Conservation (phyloP, 2,329 filamentous ascomycete genomes). For the Fusarium dlaminii region DNA sequence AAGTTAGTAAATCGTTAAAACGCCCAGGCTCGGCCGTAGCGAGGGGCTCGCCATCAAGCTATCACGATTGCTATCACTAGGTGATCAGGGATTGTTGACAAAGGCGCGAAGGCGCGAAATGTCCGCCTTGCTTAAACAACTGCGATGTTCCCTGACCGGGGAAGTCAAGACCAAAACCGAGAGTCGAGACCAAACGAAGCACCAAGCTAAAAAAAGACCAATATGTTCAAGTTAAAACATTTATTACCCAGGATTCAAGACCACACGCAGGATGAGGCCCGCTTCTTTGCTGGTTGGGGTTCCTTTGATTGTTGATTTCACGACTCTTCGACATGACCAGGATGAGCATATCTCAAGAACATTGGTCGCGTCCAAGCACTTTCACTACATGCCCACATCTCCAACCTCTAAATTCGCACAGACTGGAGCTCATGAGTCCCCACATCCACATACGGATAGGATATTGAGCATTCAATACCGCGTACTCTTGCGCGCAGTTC, state of each 20-base stretch:
- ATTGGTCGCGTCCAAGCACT: slow-evolving; percentile 17
- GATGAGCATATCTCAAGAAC: slow-evolving; percentile 12
- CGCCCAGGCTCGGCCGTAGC: slow-evolving; percentile 18
- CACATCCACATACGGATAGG: neutral
- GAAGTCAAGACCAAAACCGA: slow-evolving; percentile 13
- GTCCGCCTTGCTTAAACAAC: slow-evolving; percentile 16
- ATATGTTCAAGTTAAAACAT: slow-evolving; percentile 26
- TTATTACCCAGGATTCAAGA: slow-evolving; percentile 18
- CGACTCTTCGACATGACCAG: slow-evolving; percentile 25
- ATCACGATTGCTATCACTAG: slow-evolving; percentile 1
- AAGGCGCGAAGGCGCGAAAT: slow-evolving; percentile 31
- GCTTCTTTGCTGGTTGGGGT: slow-evolving; percentile 20
- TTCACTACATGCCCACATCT: slow-evolving; percentile 23
- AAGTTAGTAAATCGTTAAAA: slow-evolving; percentile 2
- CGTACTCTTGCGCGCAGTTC: slow-evolving; percentile 27
- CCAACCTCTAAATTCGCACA: slow-evolving; percentile 30
- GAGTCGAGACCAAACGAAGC: slow-evolving; percentile 25
- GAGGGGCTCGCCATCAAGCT: slow-evolving; percentile 20
- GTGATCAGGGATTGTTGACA: slow-evolving; percentile 22
- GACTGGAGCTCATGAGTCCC: slow-evolving; percentile 14
- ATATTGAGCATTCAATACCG: neutral
- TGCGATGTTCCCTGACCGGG: slow-evolving; percentile 12
- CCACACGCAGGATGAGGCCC: slow-evolving; percentile 18
- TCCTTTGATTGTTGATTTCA: slow-evolving; percentile 20
- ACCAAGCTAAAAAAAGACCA: slow-evolving; percentile 26